Evolutionary conservation across 495 filamentous ascomycete genomes (phyloP).

Genomic region (Geopyxis carbonaria): DNA sequence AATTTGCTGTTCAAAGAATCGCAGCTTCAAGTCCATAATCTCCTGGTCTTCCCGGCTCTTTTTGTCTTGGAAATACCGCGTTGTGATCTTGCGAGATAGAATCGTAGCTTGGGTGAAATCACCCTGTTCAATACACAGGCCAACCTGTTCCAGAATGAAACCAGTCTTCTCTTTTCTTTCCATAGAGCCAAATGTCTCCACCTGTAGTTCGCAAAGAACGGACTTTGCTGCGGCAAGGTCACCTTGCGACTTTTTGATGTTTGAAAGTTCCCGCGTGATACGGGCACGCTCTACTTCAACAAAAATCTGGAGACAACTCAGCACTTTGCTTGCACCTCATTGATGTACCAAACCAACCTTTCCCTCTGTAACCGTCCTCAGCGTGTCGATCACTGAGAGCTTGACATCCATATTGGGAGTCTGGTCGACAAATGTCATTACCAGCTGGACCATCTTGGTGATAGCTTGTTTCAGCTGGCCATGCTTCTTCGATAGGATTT

Average conservation of each 20-base stretch:
- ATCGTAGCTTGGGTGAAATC: constrained; percentile 95
- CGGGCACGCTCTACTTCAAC: constrained; percentile 96
- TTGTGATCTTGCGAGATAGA: constrained; percentile 91
- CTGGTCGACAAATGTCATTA: constrained; percentile 79
- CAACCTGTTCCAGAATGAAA: constrained; percentile 91
- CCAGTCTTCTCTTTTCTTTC: constrained; percentile 91
- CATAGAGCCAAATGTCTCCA: constrained; percentile 98
- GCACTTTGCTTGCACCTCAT: background rate
- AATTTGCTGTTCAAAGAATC: constrained; percentile 94
- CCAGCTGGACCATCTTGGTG: constrained; percentile 95
- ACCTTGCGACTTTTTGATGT: constrained; percentile 91
- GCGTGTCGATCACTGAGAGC: constrained; percentile 78
- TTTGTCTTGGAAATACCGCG: constrained; percentile 53
- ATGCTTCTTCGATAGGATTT: constrained; percentile 96
- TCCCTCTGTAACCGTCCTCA: constrained; percentile 92
- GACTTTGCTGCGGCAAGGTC: constrained; percentile 80
- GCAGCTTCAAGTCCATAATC: constrained; percentile 87
- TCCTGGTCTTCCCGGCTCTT: constrained; percentile 59
- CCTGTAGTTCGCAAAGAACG: constrained; percentile 89
- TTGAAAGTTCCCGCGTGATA: constrained; percentile 80
- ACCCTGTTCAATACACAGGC: constrained; percentile 81
- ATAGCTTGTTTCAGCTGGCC: constrained; percentile 97
- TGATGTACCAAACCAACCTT: constrained; percentile 41
- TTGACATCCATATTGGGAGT: constrained; percentile 65
- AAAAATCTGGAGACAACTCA: constrained; percentile 49